Percentiles rank a stretch among this genome's conserved stretches.
Evolutionary conservation across 2,329 filamentous ascomycete species (phyloP).

Genomic region (Aspergillus eucalypticola): DNA sequence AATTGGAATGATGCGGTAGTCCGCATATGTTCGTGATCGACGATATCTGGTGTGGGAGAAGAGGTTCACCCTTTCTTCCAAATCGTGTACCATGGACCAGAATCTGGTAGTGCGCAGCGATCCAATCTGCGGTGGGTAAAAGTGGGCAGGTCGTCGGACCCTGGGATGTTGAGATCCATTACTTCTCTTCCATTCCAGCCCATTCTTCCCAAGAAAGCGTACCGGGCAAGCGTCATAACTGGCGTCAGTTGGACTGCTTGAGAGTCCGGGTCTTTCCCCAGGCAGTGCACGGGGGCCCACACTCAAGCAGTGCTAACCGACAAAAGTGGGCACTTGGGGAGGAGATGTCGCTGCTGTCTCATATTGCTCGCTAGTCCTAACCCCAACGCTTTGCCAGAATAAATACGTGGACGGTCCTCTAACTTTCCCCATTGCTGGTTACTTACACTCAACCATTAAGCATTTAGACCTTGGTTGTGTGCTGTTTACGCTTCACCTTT

Average conservation of each 20-base stretch:
- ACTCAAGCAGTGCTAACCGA: not conserved
- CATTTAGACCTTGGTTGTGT: not conserved
- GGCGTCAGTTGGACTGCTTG: not conserved
- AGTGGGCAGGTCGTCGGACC: not conserved
- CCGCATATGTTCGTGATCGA: not conserved
- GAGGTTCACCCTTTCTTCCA: not conserved
- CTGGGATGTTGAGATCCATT: not conserved
- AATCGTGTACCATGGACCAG: not conserved
- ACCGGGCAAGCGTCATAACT: not conserved
- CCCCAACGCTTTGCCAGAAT: slow-evolving; percentile 3
- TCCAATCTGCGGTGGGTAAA: not conserved
- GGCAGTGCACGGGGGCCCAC: slow-evolving; percentile 5
- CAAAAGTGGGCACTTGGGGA: not conserved
- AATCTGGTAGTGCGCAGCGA: not conserved
- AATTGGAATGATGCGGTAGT: not conserved
- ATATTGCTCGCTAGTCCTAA: not conserved
- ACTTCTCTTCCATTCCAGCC: slow-evolving; percentile 2
- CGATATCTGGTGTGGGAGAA: not conserved
- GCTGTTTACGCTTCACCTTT: not conserved
- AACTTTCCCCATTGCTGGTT: not conserved
- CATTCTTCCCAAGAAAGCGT: not conserved
- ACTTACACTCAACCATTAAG: not conserved
- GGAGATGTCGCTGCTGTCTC: slow-evolving; percentile 1
- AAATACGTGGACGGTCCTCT: not conserved
- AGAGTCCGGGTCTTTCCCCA: not conserved